Evolutionary conservation across 345 rosid species (phyloP).

Genomic region (Firmiana major): DNA sequence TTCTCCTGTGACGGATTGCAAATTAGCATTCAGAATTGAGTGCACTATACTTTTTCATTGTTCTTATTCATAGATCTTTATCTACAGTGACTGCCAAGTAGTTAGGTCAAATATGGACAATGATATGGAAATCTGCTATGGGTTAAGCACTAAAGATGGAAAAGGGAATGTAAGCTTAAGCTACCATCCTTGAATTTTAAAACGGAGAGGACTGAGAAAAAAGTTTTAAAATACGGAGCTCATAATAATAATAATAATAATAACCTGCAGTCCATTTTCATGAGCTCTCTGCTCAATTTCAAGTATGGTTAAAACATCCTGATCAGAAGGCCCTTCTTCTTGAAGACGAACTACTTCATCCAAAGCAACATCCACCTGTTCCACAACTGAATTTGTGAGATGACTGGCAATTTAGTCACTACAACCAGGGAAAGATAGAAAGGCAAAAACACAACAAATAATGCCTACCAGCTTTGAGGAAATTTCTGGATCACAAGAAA

Average conservation of each 20-base stretch:
- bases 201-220: not conserved
- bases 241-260: not conserved
- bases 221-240: not conserved
- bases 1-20: constrained; percentile 32
- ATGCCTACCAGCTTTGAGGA: constrained; percentile 66
- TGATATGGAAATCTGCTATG: not conserved
- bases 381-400: not conserved
- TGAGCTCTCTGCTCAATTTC: constrained; percentile 96
- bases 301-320: constrained; percentile 71
- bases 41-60: not conserved
- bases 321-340: constrained; percentile 72
- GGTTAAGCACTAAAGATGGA: not conserved
- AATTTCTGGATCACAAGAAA: constrained; percentile 90
- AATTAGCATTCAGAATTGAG: not conserved
- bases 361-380: constrained; percentile 81
- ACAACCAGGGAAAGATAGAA: not conserved
- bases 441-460: not conserved
- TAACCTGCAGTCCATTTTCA: constrained; percentile 86
- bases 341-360: constrained; percentile 81
- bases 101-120: not conserved
- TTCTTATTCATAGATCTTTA: not conserved
- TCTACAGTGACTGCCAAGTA: not conserved
- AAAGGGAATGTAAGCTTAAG: constrained; percentile 11
- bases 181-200: not conserved
- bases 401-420: not conserved